Evolutionary conservation across 2,329 filamentous ascomycete species (phyloP).

Genomic region (Venturia effusa): DNA sequence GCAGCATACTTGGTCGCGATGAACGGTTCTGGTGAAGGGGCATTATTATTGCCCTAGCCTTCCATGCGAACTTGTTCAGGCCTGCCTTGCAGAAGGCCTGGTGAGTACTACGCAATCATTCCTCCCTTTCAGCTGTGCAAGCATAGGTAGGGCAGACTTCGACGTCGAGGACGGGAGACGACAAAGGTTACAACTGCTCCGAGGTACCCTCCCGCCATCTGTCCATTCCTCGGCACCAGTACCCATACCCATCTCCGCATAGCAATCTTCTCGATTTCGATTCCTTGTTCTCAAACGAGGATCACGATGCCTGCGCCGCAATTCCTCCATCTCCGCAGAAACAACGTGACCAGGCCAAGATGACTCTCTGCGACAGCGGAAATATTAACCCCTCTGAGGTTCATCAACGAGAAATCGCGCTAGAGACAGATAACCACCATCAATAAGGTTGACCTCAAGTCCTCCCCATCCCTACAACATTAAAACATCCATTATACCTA

Average conservation of each 20-base stretch:
- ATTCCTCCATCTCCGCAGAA: not conserved
- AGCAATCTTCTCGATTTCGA: not conserved
- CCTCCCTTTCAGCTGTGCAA: not conserved
- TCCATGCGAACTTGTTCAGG: too few species aligned
- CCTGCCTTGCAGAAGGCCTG: too few species aligned
- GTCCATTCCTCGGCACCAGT: too few species aligned
- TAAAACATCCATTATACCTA: not conserved
- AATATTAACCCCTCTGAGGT: not conserved
- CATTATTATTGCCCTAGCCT: too few species aligned
- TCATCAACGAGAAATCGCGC: not conserved
- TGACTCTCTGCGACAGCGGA: not conserved
- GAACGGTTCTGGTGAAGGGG: too few species aligned
- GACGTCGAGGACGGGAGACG: too few species aligned
- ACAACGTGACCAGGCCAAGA: not conserved
- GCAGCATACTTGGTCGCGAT: too few species aligned
- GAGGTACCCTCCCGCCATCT: too few species aligned
- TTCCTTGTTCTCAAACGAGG: not conserved
- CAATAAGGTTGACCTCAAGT: too few species aligned
- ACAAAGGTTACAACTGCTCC: too few species aligned
- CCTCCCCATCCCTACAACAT: not conserved
- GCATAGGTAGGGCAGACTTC: not conserved
- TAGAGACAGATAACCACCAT: not conserved
- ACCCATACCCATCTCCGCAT: too few species aligned
- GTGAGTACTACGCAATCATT: constrained; percentile 1
- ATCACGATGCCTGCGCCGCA: not conserved